phyloP scores from a whole-genome alignment of 345 rosid species.

The Pseudoturritis turrita region DNA sequence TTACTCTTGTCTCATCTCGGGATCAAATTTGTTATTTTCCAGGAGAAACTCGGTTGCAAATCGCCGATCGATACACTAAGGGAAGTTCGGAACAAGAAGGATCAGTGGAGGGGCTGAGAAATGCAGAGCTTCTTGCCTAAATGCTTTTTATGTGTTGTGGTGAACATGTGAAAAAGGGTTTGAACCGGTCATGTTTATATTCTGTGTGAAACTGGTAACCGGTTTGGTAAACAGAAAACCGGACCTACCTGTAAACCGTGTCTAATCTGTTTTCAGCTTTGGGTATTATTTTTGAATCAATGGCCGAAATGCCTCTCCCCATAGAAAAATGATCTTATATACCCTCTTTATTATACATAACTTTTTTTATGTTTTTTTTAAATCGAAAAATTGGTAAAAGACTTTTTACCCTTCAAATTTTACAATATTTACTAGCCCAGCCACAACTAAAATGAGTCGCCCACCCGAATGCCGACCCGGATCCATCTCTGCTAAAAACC shows the following conservation, averaged over 20 bases:
- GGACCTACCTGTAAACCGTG: not conserved
- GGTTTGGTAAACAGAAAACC: not conserved
- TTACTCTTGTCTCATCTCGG: not conserved
- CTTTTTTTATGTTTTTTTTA: too few species aligned
- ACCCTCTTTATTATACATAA: too few species aligned
- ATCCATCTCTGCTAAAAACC: too few species aligned
- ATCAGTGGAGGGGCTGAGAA: conserved; percentile 68
- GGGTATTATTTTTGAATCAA: too few species aligned
- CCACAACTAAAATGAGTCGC: too few species aligned
- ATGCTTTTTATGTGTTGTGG: conserved; percentile 1
- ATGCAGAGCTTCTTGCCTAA: not conserved
- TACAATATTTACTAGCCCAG: too few species aligned
- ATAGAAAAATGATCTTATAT: too few species aligned
- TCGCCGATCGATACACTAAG: conserved; percentile 65
- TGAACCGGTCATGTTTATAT: not conserved
- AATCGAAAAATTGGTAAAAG: too few species aligned
- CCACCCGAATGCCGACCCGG: too few species aligned
- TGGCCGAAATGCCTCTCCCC: too few species aligned
- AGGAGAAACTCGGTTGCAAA: conserved; percentile 57
- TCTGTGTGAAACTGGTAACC: not conserved
- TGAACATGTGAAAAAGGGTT: not conserved
- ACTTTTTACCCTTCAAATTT: too few species aligned
- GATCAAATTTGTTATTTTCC: conserved; percentile 7
- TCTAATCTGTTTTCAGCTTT: not conserved
- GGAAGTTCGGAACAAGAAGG: conserved; percentile 59